Base-by-base conservation (phyloP, 169 alveolate genomes). In the Besnoitia besnoiti region DNA sequence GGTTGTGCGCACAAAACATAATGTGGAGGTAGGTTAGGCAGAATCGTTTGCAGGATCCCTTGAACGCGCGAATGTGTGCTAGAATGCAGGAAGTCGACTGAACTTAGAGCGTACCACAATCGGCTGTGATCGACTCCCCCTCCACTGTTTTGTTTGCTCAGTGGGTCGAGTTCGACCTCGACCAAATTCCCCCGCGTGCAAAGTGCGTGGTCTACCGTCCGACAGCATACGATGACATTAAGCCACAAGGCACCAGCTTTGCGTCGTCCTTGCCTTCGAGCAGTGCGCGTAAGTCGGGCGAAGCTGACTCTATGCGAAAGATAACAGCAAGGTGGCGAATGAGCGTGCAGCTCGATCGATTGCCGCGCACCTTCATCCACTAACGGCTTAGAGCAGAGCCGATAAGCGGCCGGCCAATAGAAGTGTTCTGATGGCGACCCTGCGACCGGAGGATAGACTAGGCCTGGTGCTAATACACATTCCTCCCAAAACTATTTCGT, bases 151-250 rank as follows among this genome's bases (percentile, higher is more conserved):
- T 21, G 5, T 55, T 27, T 55, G 27, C 46, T 40, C 87, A 77
- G 87, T 42, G 87, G 61, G n/a, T 77, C 50, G 87, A 77, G 59
- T 77, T 77, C 87, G 87, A 77, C 59, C 61, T 40, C 39, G 59
- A 39, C 61, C 87, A 77, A 44, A 39, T 24, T 39, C 87, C 87
- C 21, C 87, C 87, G 24, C 50, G 87, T 5, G 94, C 94, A 4
- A 80, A 84, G 87, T 91, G 94, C 61, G 94, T 91, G 27, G 85
- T 91, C 49, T 91, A 91, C 49, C 91, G 94, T 12, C 94, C 94
- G 3, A 91, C 94, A 21, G 73, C 85, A 33, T 91, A 91, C 87
- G 61, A 79, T 44, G 94, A 91, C 35, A 82, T 91, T 42, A 62
- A 89, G 85, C 94, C 94, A 0, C 85, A 77, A 77, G 87, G 87